Conservation (phyloP, 2,329 filamentous ascomycete genomes). For the Aspergillus sp. region DNA sequence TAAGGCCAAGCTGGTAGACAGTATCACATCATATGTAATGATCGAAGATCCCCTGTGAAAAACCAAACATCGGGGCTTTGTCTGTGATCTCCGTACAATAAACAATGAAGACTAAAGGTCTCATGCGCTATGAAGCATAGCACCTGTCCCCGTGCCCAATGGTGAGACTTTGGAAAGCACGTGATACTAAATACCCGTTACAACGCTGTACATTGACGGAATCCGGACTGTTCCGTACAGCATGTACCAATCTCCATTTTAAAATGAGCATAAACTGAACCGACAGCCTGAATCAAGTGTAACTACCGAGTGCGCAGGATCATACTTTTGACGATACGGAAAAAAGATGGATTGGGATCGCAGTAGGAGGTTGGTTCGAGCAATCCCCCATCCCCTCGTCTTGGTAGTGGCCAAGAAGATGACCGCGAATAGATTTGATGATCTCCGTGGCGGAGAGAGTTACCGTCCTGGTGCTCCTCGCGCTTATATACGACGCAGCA, state of each 20-base stretch:
- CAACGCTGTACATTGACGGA: too few species aligned
- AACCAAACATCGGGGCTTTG: too few species aligned
- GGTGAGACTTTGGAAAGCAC: too few species aligned
- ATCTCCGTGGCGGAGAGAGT: constrained; percentile 47
- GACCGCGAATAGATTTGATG: constrained; percentile 36
- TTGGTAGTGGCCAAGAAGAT: constrained; percentile 14
- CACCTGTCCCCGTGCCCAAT: too few species aligned
- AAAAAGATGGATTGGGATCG: constrained; percentile 44
- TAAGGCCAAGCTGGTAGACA: too few species aligned
- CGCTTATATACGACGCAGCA: constrained; percentile 37
- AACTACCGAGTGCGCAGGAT: neutral
- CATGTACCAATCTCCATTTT: neutral
- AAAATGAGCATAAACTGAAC: neutral
- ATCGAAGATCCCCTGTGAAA: too few species aligned
- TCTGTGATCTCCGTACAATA: too few species aligned
- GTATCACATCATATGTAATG: too few species aligned
- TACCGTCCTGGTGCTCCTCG: constrained; percentile 45
- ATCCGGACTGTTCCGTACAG: neutral
- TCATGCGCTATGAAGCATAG: too few species aligned
- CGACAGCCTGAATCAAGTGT: neutral
- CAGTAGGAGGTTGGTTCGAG: constrained; percentile 44
- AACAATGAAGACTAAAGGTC: too few species aligned
- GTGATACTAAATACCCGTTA: too few species aligned
- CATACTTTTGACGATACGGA: neutral
- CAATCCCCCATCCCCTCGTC: neutral